Evolutionary conservation across 495 filamentous ascomycete species (phyloP).

Genomic region (Penicillium egyptiacum): DNA sequence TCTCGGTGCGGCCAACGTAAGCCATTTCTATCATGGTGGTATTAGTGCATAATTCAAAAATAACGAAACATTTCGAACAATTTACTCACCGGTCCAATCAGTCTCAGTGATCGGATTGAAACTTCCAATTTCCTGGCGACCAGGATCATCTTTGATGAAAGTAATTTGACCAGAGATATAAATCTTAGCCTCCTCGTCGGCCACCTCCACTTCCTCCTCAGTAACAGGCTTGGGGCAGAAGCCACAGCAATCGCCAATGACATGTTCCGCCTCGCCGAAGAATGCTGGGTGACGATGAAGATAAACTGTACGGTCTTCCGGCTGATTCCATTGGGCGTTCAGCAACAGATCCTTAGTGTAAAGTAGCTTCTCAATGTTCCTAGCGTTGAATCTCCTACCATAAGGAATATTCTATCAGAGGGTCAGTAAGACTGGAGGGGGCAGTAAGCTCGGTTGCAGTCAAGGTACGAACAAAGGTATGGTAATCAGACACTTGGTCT

Average conservation of each 20-base stretch:
- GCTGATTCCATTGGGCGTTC: slow-evolving; percentile 82
- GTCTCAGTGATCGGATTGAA: slow-evolving; percentile 80
- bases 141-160: slow-evolving; percentile 78
- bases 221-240: slow-evolving; percentile 67
- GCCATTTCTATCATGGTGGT: slow-evolving; percentile 50
- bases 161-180: slow-evolving; percentile 68
- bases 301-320: slow-evolving; percentile 65
- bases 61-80: too few relatives aligned
- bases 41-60: neutral
- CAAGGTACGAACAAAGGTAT: slow-evolving; percentile 56
- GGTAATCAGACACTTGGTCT: slow-evolving; percentile 72
- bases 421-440: neutral
- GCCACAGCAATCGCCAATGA: slow-evolving; percentile 77
- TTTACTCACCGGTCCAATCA: slow-evolving; percentile 73
- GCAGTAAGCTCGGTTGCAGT: neutral
- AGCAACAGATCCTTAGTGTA: slow-evolving; percentile 79
- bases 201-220: slow-evolving; percentile 65
- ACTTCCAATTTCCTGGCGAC: slow-evolving; percentile 66
- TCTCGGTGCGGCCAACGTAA: slow-evolving; percentile 70
- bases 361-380: slow-evolving; percentile 72
- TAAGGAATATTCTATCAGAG: slow-evolving; percentile 63
- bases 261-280: slow-evolving; percentile 64
- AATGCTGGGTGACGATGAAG: slow-evolving; percentile 79
- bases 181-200: slow-evolving; percentile 67
- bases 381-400: slow-evolving; percentile 64